These are phyloP conservation scores for Geosmithia flava DNA, from an alignment of 2,329 filamentous ascomycete genomes.

Conservation along the genomic window DNA sequence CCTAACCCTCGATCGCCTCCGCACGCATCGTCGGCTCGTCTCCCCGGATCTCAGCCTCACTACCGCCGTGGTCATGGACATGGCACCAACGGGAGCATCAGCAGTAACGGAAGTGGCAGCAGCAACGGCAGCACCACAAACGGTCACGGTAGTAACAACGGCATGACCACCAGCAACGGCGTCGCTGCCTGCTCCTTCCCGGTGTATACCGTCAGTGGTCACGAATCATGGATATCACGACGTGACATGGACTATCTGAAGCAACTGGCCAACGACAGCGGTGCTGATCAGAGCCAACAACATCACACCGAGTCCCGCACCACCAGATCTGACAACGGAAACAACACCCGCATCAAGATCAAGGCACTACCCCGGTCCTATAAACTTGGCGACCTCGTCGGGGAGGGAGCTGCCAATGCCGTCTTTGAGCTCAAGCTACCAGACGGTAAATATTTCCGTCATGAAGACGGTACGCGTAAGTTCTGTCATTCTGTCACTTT, in stretches of 20 bases:
- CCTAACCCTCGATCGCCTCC: neutral
- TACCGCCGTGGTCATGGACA: neutral
- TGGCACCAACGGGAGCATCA: neutral
- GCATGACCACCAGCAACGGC: neutral
- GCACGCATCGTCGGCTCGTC: neutral
- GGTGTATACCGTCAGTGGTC: neutral
- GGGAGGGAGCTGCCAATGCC: conserved; percentile 67
- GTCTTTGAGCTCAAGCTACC: conserved; percentile 50
- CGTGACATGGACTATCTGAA: conserved; percentile 11
- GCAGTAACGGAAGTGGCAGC: neutral
- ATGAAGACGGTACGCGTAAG: conserved; percentile 9
- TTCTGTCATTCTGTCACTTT: neutral
- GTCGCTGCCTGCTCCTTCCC: neutral
- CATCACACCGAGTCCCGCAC: too few species aligned
- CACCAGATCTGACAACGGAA: conserved; percentile 1
- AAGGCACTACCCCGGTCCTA: conserved; percentile 20
- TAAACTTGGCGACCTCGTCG: conserved; percentile 28
- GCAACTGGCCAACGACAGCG: conserved; percentile 2
- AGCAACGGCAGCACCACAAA: neutral
- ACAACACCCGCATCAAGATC: conserved; percentile 5
- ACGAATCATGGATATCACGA: conserved; percentile 9
- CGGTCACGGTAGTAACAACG: neutral
- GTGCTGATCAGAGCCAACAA: neutral
- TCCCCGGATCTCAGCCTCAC: neutral
- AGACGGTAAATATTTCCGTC: conserved; percentile 8